Base-by-base conservation (phyloP, 2,329 filamentous ascomycete genomes). In the Nothopassalora personata region DNA sequence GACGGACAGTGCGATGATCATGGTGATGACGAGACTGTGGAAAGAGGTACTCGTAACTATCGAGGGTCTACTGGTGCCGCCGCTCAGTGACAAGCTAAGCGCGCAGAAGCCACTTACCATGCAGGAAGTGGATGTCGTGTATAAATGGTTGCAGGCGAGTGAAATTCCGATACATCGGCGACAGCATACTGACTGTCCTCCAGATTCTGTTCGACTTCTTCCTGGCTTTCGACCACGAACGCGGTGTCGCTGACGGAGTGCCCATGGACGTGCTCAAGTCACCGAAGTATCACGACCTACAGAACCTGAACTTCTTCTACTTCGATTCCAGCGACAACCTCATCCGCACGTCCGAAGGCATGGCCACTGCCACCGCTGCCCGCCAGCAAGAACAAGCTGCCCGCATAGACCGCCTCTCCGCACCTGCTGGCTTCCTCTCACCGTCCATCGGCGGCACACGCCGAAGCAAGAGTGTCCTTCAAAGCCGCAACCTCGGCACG, bases 301-400 rank as follows among this genome's bases (percentile, higher is more conserved):
- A 94, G 65, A 93, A 91, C 62, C 83, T 99, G 63, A 96, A 96
- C 78, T 99, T 97, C 81, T 99, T 97, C 81, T 99, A 99, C 79
- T 95, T 94, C 71, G 92, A 97, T 70, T 84, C 88, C 33, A 96
- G 91, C 0, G 90, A 95, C 61, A 92, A 89, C 67, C 83, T 99
- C 11, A 91, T 97, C 67, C 88, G 93, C 53, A 96, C 91, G n/a
- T 96, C 91, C 2, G 94, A 99, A 75, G 85, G 90, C 57, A 99
- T 99, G 89, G 93, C 92, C 3, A 87, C 90, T 1, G 91, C 91
- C 45, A 95, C 89, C 4, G 88, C 88, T 9, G 84, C 90, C 60
- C 88, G 95, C 70, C 83, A 88, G 67, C 87, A 92, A 69, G 73
- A 72, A 52, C 83, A 66, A 53, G 67, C 64, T 34, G 64, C 63